Conservation (phyloP, 768 basidiomycete genomes). For the Harrya chromipes region DNA sequence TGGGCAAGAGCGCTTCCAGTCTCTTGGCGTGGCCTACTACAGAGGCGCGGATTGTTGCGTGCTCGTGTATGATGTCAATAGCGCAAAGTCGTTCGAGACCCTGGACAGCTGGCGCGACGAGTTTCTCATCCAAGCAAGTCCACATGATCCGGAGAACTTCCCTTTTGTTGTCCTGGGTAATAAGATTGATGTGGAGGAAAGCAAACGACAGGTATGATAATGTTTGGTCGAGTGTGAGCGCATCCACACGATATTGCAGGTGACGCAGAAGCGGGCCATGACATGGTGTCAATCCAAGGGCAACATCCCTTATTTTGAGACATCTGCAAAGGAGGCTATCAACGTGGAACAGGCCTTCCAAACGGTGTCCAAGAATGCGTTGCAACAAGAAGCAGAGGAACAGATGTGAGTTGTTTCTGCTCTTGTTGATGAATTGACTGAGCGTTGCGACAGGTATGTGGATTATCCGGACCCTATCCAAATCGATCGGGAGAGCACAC, state of each 20-base stretch:
- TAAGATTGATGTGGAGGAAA: slow-evolving; percentile 99
- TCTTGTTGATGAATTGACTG: slow-evolving; percentile 10
- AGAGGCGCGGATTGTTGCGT: slow-evolving; percentile 99
- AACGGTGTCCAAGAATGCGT: slow-evolving; percentile 98
- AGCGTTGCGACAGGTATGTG: slow-evolving; percentile 66
- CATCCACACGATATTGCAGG: slow-evolving; percentile 43
- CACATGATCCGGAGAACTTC: slow-evolving; percentile 99
- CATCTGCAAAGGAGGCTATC: slow-evolving; percentile 99
- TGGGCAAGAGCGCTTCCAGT: slow-evolving; percentile 99
- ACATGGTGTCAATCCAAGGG: slow-evolving; percentile 99
- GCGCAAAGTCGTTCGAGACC: slow-evolving; percentile 96
- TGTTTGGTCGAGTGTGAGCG: background rate
- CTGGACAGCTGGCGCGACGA: slow-evolving; percentile 99
- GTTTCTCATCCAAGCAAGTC: slow-evolving; percentile 97
- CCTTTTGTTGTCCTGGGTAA: slow-evolving; percentile 99
- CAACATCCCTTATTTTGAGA: slow-evolving; percentile 99
- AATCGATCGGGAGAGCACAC: slow-evolving; percentile 89
- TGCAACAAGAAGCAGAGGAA: slow-evolving; percentile 96
- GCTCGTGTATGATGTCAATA: slow-evolving; percentile 98
- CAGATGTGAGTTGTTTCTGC: slow-evolving; percentile 64
- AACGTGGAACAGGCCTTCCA: slow-evolving; percentile 99
- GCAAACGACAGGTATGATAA: slow-evolving; percentile 82
- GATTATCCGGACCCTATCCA: slow-evolving; percentile 99
- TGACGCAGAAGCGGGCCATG: slow-evolving; percentile 99
- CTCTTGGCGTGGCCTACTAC: slow-evolving; percentile 98